Evolutionary conservation across 768 basidiomycete genomes (phyloP).

Genomic region (Leucocoprinus birnbaumii): DNA sequence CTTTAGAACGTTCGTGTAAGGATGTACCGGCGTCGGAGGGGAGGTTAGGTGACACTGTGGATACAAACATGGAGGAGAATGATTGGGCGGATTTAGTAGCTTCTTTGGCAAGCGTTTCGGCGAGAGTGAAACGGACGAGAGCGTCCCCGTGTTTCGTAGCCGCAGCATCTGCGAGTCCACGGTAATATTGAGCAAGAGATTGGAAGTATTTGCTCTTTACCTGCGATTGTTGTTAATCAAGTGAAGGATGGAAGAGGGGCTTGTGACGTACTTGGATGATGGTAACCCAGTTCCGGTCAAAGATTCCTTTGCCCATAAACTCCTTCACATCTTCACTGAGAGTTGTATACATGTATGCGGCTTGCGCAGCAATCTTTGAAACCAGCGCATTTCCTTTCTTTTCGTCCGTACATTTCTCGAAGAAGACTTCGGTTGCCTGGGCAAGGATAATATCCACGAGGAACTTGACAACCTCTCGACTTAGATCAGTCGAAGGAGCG

Average conservation of each 20-base stretch:
- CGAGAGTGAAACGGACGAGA: constrained; percentile 72
- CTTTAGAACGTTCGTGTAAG: constrained; percentile 80
- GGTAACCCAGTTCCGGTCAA: constrained; percentile 92
- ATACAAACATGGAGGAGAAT: constrained; percentile 70
- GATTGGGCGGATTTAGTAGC: constrained; percentile 64
- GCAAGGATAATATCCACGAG: constrained; percentile 84
- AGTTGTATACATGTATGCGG: constrained; percentile 75
- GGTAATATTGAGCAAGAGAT: constrained; percentile 85
- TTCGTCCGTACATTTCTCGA: constrained; percentile 92
- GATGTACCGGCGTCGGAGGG: constrained; percentile 83
- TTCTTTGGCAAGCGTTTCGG: constrained; percentile 83
- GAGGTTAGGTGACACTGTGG: constrained; percentile 74
- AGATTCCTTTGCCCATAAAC: constrained; percentile 93
- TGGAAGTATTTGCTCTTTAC: constrained; percentile 90
- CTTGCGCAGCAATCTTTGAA: constrained; percentile 81
- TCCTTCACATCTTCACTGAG: constrained; percentile 94
- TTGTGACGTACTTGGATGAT: constrained; percentile 63
- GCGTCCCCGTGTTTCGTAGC: constrained; percentile 84
- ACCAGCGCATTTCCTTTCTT: constrained; percentile 81
- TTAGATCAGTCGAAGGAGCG: constrained; percentile 93
- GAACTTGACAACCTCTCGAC: constrained; percentile 92
- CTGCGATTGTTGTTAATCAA: constrained; percentile 31
- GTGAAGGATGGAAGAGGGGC: not conserved
- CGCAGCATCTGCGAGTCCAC: constrained; percentile 72
- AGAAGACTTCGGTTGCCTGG: constrained; percentile 94